Evolutionary conservation across 441 rosid species (phyloP).

Genomic region (Mallotus japonicus): DNA sequence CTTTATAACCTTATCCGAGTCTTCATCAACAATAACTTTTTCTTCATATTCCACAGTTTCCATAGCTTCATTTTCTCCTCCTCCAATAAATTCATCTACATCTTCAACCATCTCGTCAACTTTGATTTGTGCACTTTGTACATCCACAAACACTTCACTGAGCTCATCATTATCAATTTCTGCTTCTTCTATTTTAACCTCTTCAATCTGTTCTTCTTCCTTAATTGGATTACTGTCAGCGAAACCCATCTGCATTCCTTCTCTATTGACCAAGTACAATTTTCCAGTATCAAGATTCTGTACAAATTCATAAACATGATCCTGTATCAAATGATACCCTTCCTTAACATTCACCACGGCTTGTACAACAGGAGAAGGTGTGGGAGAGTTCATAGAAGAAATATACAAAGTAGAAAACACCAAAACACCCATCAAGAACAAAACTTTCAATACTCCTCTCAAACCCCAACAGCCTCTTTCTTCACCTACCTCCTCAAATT

Average conservation of each 20-base stretch:
- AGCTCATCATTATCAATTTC: constrained; percentile 7
- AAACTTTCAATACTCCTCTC: constrained; percentile 24
- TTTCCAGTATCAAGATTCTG: constrained; percentile 20
- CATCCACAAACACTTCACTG: constrained; percentile 10
- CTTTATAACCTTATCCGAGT: neutral
- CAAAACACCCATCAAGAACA: constrained; percentile 30
- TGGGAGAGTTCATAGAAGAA: constrained; percentile 40
- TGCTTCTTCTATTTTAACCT: constrained; percentile 4
- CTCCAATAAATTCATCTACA: constrained; percentile 1
- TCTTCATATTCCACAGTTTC: neutral
- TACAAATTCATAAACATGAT: constrained; percentile 19
- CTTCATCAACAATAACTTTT: neutral
- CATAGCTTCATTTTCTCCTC: neutral
- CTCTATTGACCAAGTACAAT: constrained; percentile 12
- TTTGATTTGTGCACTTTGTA: constrained; percentile 10
- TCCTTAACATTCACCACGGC: constrained; percentile 23
- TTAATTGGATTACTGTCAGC: constrained; percentile 9
- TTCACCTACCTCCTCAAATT: constrained; percentile 35
- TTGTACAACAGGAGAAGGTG: constrained; percentile 21
- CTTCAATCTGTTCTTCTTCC: constrained; percentile 23
- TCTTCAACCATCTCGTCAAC: neutral
- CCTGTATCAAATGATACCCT: constrained; percentile 29
- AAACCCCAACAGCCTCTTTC: constrained; percentile 33
- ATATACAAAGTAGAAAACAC: constrained; percentile 31
- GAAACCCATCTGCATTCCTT: constrained; percentile 5